phyloP scores from a whole-genome alignment of 2,329 filamentous ascomycete species.

The Lecanicillium sp. region DNA sequence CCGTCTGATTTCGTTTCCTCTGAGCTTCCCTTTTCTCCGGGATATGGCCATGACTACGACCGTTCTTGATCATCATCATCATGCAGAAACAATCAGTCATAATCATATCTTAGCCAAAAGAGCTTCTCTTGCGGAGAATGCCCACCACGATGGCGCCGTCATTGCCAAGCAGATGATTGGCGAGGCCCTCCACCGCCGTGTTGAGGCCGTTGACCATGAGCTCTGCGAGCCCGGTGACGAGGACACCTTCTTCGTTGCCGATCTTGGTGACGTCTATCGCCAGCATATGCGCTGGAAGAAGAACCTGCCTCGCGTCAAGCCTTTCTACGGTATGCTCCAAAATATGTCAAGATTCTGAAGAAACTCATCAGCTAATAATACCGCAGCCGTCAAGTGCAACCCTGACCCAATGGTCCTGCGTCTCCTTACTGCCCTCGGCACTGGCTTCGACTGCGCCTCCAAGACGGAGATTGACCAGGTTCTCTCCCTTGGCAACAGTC shows the following conservation, averaged over 20 bases:
- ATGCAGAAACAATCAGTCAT: slow-evolving; percentile 41
- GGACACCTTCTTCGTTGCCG: slow-evolving; percentile 96
- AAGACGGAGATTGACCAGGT: slow-evolving; percentile 96
- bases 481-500: slow-evolving; percentile 71
- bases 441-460: slow-evolving; percentile 96
- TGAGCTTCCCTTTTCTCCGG: slow-evolving; percentile 14
- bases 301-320: slow-evolving; percentile 85
- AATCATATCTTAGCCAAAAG: slow-evolving; percentile 39
- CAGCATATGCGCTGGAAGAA: slow-evolving; percentile 98
- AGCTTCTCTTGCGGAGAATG: slow-evolving; percentile 27
- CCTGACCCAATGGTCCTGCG: slow-evolving; percentile 82
- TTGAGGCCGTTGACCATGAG: slow-evolving; percentile 78
- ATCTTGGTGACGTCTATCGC: slow-evolving; percentile 96
- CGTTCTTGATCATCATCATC: slow-evolving; percentile 38
- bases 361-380: slow-evolving; percentile 6
- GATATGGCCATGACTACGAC: slow-evolving; percentile 61
- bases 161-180: slow-evolving; percentile 73
- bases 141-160: slow-evolving; percentile 31
- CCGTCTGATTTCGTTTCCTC: not conserved
- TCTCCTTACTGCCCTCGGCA: slow-evolving; percentile 79
- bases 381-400: slow-evolving; percentile 92
- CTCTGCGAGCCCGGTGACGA: slow-evolving; percentile 86
- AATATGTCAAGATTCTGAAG: not conserved
- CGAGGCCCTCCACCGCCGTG: slow-evolving; percentile 76
- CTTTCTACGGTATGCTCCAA: slow-evolving; percentile 72